Evolutionary conservation across 2,329 filamentous ascomycete genomes (phyloP), one percentile per base, ranked within the genome.

Genomic region (Fusarium protoensiforme): DNA sequence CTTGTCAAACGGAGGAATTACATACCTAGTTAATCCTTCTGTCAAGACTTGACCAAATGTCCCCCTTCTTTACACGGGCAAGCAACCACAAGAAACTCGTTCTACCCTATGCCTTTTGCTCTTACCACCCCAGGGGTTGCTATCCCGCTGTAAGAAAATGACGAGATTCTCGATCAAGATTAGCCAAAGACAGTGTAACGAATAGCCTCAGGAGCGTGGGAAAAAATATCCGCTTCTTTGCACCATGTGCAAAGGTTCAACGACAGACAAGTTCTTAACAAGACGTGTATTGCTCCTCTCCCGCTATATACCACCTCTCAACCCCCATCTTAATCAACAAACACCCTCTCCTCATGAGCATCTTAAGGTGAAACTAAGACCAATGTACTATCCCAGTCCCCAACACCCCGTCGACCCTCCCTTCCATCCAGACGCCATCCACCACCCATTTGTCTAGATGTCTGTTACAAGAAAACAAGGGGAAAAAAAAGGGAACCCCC

Each of bases 401-500:
- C 48, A 66, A 69, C 61, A 35, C 51, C 60, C 53, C 27, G 36
- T 39, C 38, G 11, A 64, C 54, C 59, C 35, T n/a, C 57, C 39
- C 51, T 59, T 36, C 56, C 73, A 60, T 58, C 64, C 54, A 67
- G 73, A 76, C 76, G 75, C 76, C 76, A 61, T 62, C 64, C 67
- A 54, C 41, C 14, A 46, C 60, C 67, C 71, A 61, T 20, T 31
- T 73, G 68, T 78, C 72, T 77, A 78, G 62, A 78, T 77, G 72
- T 71, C 27, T 67, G 60, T 33, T 57, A 71, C 62, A 63, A 59
- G 33, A 43, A 38, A 18, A 46, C 41, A 20, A 35, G 41, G 29
- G 22, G 51, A 18, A n/a, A 48, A 60, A 33, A 66, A 69, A 69
- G 20, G 66, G 33, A 29, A n/a, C 27, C 46, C 14, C 46, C 27